Conservation (phyloP, 768 basidiomycete genomes). For the Calocera viscosa region DNA sequence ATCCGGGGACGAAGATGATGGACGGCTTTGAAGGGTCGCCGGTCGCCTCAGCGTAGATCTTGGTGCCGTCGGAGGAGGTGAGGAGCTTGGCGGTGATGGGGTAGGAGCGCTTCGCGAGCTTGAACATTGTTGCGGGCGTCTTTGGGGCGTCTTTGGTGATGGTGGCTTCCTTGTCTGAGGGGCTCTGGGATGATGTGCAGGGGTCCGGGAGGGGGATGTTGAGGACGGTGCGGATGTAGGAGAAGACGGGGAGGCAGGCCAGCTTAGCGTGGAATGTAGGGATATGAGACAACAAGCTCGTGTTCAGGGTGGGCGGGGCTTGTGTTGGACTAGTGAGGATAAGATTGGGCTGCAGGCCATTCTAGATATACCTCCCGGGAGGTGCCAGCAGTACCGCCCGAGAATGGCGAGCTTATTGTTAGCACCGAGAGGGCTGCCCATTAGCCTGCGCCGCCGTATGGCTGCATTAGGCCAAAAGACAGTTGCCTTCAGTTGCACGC, state of each 20-base stretch:
- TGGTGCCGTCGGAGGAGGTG: constrained; percentile 19
- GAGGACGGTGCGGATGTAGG: neutral
- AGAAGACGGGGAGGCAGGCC: neutral
- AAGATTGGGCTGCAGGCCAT: too few species aligned
- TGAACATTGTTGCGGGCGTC: neutral
- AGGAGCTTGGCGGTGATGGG: neutral
- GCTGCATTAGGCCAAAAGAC: too few species aligned
- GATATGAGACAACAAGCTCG: too few species aligned
- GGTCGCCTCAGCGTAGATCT: constrained; percentile 20
- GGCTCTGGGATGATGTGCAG: neutral
- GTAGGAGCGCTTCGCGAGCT: neutral
- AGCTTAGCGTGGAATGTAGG: neutral
- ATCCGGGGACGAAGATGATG: constrained; percentile 21
- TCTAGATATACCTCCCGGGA: too few species aligned
- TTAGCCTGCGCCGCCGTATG: too few species aligned
- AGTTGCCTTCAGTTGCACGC: too few species aligned
- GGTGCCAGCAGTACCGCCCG: too few species aligned
- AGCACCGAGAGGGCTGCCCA: too few species aligned
- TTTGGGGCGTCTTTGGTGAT: neutral
- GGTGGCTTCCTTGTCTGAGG: neutral
- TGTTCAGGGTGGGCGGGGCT: too few species aligned
- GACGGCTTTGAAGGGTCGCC: constrained; percentile 19
- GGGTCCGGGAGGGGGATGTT: neutral
- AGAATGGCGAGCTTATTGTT: too few species aligned
- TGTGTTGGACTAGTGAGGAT: too few species aligned